Conservation (phyloP, 345 rosid species). For the Syzygium jambos region DNA sequence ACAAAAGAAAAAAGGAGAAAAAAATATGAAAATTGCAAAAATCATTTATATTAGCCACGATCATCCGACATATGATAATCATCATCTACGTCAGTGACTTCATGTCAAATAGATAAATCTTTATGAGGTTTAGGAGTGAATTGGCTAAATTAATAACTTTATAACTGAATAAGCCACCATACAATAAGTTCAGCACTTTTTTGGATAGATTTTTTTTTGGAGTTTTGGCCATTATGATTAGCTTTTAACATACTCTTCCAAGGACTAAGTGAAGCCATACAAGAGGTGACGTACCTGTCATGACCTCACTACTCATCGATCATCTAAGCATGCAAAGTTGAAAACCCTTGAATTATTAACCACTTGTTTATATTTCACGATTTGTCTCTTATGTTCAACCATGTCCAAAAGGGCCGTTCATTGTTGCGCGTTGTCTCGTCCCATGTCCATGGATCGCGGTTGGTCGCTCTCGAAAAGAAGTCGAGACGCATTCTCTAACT, state of each 20-base stretch:
- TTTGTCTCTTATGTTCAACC: background rate
- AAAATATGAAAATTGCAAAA: background rate
- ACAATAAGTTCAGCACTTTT: background rate
- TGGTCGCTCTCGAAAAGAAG: background rate
- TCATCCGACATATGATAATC: rapidly evolving
- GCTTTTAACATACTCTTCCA: background rate
- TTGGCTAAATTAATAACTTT: too few species aligned
- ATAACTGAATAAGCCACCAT: background rate
- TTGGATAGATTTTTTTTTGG: background rate
- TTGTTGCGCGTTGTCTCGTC: background rate
- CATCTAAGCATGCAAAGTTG: background rate
- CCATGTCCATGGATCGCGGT: background rate
- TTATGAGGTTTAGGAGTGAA: background rate
- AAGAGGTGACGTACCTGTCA: background rate
- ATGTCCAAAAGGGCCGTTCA: background rate
- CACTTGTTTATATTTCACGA: background rate
- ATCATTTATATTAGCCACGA: rapidly evolving
- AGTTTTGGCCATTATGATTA: background rate
- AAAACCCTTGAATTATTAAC: background rate
- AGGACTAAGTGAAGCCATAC: background rate
- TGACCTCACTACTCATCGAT: background rate
- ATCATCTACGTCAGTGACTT: rapidly evolving
- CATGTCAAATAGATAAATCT: rapidly evolving
- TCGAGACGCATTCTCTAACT: background rate
- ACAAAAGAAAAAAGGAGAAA: background rate